phyloP scores from a whole-genome alignment of 306 rosid genomes.

The Albizia julibrissin region DNA sequence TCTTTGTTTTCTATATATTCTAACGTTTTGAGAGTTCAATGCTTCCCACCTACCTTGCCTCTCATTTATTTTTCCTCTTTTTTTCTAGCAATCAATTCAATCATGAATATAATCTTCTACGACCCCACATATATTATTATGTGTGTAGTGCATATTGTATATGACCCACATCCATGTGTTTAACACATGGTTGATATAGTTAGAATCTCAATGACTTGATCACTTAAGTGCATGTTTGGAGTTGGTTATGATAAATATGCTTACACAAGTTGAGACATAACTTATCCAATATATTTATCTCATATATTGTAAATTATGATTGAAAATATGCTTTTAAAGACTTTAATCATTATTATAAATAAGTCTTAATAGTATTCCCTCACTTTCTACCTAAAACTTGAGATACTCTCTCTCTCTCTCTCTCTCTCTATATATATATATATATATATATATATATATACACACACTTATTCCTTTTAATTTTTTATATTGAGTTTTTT shows the following conservation, averaged over 20 bases:
- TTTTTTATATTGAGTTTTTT: no score
- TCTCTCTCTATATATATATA: no score
- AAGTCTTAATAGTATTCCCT: no score
- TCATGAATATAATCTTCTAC: background rate
- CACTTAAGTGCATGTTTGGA: no score
- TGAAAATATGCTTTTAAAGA: no score
- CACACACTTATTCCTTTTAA: background rate
- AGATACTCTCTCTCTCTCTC: background rate
- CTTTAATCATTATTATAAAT: no score
- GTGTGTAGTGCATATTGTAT: background rate
- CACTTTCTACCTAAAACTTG: background rate
- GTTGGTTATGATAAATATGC: no score
- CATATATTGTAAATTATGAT: no score
- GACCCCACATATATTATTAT: background rate
- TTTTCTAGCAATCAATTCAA: conserved; percentile 27
- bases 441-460: no score
- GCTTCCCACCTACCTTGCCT: conserved; percentile 35
- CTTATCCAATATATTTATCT: no score
- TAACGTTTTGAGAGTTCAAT: conserved; percentile 28
- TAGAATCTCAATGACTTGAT: no score
- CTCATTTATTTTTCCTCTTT: conserved; percentile 22
- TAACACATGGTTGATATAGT: background rate
- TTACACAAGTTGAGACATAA: no score
- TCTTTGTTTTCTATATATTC: conserved; percentile 29
- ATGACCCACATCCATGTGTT: background rate